Percentiles rank a stretch among this genome's conserved stretches.
These are phyloP conservation scores for Penicillium paxilli DNA, from an alignment of 495 filamentous ascomycete species.

Conservation along the genomic window DNA sequence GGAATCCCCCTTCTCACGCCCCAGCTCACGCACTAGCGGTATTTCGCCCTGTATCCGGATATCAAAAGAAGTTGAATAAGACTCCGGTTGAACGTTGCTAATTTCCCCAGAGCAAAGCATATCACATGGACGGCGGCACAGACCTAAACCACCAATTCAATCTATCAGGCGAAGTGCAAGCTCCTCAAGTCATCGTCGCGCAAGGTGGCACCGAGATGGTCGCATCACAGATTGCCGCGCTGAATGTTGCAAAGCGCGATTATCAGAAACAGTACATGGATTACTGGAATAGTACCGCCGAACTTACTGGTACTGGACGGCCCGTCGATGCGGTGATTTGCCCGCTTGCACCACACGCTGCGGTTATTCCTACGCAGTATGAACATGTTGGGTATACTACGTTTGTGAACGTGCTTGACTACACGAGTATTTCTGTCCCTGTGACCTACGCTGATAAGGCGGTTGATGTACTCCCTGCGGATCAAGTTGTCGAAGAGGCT, in stretches of 20 bases:
- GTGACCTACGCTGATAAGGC: constrained; percentile 56
- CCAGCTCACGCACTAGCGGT: constrained; percentile 31
- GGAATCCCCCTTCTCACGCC: constrained; percentile 56
- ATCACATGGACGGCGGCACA: constrained; percentile 50
- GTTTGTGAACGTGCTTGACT: constrained; percentile 59
- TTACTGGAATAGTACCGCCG: constrained; percentile 65
- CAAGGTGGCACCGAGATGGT: constrained; percentile 27
- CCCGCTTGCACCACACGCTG: constrained; percentile 44
- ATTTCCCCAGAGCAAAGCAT: constrained; percentile 16
- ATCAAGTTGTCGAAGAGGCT: constrained; percentile 37
- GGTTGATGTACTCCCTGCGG: constrained; percentile 45
- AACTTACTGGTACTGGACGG: constrained; percentile 54
- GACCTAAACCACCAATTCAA: constrained; percentile 48
- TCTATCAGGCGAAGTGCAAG: constrained; percentile 55
- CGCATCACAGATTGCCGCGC: constrained; percentile 49
- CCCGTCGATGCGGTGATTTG: constrained; percentile 57
- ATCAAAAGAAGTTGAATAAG: neutral
- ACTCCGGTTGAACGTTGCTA: neutral
- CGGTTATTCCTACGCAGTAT: constrained; percentile 50
- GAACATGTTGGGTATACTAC: constrained; percentile 51
- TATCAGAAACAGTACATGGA: constrained; percentile 66
- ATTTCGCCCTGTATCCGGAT: constrained; percentile 5
- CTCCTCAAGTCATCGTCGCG: constrained; percentile 36
- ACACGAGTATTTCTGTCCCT: constrained; percentile 56
- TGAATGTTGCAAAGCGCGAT: constrained; percentile 59